These are phyloP conservation scores for Fusarium sp. DNA, from an alignment of 2,329 filamentous ascomycete species.

Conservation along the genomic window DNA sequence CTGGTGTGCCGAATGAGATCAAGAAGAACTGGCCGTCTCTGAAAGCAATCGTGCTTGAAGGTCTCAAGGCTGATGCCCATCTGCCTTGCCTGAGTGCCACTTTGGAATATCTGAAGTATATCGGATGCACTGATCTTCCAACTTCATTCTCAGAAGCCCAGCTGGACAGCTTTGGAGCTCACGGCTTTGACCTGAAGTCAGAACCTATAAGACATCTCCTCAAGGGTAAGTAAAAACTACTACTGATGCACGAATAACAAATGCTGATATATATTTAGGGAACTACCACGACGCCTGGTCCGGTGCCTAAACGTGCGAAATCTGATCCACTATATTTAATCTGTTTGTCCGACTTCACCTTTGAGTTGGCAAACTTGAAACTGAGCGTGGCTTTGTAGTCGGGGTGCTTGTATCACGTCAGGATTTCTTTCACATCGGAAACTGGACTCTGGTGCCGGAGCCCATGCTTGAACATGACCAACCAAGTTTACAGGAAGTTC, in stretches of 20 bases:
- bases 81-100: conserved; percentile 72
- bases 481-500: too few species aligned
- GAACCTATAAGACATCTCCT: conserved; percentile 19
- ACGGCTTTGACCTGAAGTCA: conserved; percentile 52
- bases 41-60: conserved; percentile 70
- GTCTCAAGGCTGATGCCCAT: conserved; percentile 70
- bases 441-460: too few species aligned
- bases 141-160: conserved; percentile 80
- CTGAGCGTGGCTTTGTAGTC: background rate
- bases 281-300: conserved; percentile 22
- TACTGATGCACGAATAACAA: background rate
- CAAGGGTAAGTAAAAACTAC: conserved; percentile 8
- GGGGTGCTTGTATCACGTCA: too few species aligned
- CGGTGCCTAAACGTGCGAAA: background rate
- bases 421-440: too few species aligned
- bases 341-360: background rate
- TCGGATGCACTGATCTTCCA: conserved; percentile 71
- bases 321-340: background rate
- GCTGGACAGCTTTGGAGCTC: conserved; percentile 79
- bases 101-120: conserved; percentile 78
- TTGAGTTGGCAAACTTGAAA: background rate
- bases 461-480: too few species aligned
- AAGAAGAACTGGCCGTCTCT: conserved; percentile 64
- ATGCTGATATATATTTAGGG: conserved; percentile 3
- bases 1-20: conserved; percentile 64